phyloP scores from a whole-genome alignment of 352 stramenopile genomes.

The Stephanocyclus meneghinianus region DNA sequence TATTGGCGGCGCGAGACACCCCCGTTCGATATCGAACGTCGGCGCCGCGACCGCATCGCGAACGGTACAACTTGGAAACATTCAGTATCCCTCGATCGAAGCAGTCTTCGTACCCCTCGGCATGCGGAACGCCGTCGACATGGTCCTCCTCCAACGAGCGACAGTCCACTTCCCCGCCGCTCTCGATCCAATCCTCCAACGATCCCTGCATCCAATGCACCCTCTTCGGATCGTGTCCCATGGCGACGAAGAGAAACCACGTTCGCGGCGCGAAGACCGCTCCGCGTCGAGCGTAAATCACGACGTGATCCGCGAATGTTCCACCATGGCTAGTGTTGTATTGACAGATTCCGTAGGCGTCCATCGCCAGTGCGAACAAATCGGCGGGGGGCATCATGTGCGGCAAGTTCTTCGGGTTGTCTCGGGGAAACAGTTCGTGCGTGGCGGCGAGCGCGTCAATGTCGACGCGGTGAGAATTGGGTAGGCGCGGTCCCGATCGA shows the following conservation, averaged over 20 bases:
- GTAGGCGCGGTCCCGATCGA: constrained; percentile 26
- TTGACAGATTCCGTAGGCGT: constrained; percentile 61
- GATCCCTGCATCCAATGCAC: constrained; percentile 71
- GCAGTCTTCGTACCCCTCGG: constrained; percentile 19
- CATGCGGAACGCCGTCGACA: background rate
- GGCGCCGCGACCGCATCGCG: background rate
- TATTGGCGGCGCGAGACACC: constrained; percentile 5
- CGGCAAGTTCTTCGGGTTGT: constrained; percentile 48
- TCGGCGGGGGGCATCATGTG: constrained; percentile 74
- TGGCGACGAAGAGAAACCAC: constrained; percentile 69
- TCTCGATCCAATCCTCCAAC: constrained; percentile 67
- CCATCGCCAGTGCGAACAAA: constrained; percentile 69
- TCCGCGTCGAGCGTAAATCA: constrained; percentile 67
- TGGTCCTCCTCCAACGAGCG: constrained; percentile 7
- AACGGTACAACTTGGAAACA: constrained; percentile 19
- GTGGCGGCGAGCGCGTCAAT: constrained; percentile 39
- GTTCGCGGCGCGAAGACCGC: constrained; percentile 61
- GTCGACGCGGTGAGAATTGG: constrained; percentile 30
- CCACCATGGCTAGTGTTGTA: too few relatives aligned
- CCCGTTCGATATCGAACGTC: constrained; percentile 7
- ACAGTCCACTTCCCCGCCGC: constrained; percentile 54
- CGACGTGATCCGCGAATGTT: constrained; percentile 45
- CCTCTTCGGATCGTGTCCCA: constrained; percentile 63
- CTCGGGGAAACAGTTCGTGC: constrained; percentile 25
- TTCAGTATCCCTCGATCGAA: constrained; percentile 34